Evolutionary conservation across 148 eudicot species (phyloP).

Genomic region (Nepenthes mirabilis): DNA sequence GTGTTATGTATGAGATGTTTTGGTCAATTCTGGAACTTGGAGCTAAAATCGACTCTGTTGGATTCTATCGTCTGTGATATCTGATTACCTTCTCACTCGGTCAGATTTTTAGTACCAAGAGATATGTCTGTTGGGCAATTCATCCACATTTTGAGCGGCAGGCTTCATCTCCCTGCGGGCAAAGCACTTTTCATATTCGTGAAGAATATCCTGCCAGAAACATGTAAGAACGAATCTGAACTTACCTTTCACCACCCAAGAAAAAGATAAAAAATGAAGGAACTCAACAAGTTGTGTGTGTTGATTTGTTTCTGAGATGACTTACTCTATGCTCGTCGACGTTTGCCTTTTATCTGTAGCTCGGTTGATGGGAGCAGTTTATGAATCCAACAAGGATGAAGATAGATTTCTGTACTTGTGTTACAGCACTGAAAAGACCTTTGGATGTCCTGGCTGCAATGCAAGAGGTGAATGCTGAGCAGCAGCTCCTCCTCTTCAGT

Average conservation of each 20-base stretch:
- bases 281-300: not conserved
- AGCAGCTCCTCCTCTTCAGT: not conserved
- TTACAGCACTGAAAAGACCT: slow-evolving; percentile 92
- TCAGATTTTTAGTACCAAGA: slow-evolving; percentile 73
- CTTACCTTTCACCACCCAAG: not conserved
- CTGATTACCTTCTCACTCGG: not conserved
- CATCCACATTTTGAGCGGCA: slow-evolving; percentile 57
- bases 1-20: no score
- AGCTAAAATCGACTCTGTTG: no score
- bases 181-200: slow-evolving; percentile 86
- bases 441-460: slow-evolving; percentile 27
- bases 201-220: slow-evolving; percentile 70
- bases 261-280: no score
- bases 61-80: not conserved
- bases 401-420: slow-evolving; percentile 93
- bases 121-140: slow-evolving; percentile 89
- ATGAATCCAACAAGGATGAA: slow-evolving; percentile 77
- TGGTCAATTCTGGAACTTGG: not conserved
- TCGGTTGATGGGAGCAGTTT: slow-evolving; percentile 55
- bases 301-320: not conserved
- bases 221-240: slow-evolving; percentile 29
- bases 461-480: not conserved
- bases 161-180: slow-evolving; percentile 81
- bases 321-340: not conserved
- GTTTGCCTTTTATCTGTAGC: slow-evolving; percentile 25